Base-by-base conservation (phyloP, 2,329 filamentous ascomycete genomes). In the Nothophaeocryptopus gaeumannii region DNA sequence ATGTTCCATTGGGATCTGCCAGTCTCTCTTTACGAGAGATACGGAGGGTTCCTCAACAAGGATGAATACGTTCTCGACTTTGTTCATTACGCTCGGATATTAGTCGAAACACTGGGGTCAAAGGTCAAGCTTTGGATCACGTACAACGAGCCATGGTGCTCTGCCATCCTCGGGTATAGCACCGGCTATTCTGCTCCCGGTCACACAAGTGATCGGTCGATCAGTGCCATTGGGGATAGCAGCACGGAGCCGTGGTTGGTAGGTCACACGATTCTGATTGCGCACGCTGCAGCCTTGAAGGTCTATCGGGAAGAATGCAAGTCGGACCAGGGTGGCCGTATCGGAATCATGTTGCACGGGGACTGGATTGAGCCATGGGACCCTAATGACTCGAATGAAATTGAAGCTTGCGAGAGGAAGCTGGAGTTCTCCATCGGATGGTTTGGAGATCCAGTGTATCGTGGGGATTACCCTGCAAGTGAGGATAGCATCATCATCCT, bases 1-100 rank as follows among this genome's bases (percentile, higher is more conserved):
- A 76, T 95, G 12, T 88, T 86, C 70, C 89, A 95, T 72, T 95
- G 89, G 89, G 89, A 95, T 72, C 78, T 93, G 8, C 89, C 89
- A 2, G 83, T 89, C 61, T 84, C 74, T 51, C 77, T 95, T 14
- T 81, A 95, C 63, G 82, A 86, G 74, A 83, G 88, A 52, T 95
- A 95, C 68, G 86, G 86, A 20, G 89, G 89, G 14, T 78, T 90
- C 47, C 73, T 93, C 59, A 89, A 90, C 77, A 85, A 87, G 67
- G 77, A 83, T 37, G 89, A 95, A 72, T 95, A 93, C 69, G 83
- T 87, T 2, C 79, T 84, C 51, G 89, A 95, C 72, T 95, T 83
- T 66, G 84, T 86, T 60, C 74, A 85, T 71, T 95, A 91, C 66
- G 86, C 89, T 8, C 83, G 85, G 54, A 76, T 89, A 39, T 76